Base-by-base conservation (phyloP, 2,329 filamentous ascomycete species). In the Fusarium sp. region DNA sequence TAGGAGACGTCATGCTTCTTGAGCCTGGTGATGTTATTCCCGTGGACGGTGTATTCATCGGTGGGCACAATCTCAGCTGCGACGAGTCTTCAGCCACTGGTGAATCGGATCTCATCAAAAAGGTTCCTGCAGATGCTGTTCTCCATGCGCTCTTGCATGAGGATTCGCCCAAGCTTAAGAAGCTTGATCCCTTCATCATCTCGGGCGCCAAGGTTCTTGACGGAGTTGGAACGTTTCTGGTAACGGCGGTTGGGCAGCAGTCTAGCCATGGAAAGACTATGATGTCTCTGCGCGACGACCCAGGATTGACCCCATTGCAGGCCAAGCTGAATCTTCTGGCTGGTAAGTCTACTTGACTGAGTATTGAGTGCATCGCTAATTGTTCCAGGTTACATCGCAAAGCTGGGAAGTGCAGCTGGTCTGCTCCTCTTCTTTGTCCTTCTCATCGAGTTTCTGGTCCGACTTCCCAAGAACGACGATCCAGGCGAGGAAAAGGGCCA, bases 401-500 rank as follows among this genome's bases (percentile, higher is more conserved):
- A 81, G 70, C 74, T 82, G 5, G 88, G 88, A 27, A 90, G 92
- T 75, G 90, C 89, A 61, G 91, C 93, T 25, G 93, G 93, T 64
- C 82, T 93, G 11, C 82, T 95, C 2, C 86, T 96, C 16, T 96
- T 96, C 80, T 83, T 94, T 61, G 92, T 95, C n/a, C 86, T 95
- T 5, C 90, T 95, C 76, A 94, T 96, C 84, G 91, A 93, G 77
- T 95, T 95, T 79, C 84, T 94, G 18, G 91, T 88, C 45, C 82
- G 86, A 16, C 86, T 95, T 3, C 87, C 88, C 14, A 77, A 83
- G 25, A 90, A 89, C 76, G 45, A 70, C n/a, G 79, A 72, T 0
- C 80, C 82, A 0, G 82, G 89, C 1, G 85, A 89, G 0, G 81
- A 88, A 52, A 95, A 94, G 81, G 83, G 80, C 0, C 84, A 83